Evolutionary conservation across 129 eudicot genomes (phyloP).

Genomic region (Flaveria linearis): DNA sequence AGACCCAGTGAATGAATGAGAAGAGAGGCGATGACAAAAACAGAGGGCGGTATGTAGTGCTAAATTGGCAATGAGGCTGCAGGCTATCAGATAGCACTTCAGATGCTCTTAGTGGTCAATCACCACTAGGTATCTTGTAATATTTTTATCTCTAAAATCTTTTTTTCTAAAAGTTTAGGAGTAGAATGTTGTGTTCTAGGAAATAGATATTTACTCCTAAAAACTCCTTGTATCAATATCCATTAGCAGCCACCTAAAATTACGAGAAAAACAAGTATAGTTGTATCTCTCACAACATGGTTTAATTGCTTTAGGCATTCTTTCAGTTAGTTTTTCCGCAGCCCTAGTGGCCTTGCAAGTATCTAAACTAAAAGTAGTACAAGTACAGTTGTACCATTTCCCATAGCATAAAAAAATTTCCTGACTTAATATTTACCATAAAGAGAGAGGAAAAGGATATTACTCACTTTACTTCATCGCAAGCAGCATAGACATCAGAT

Average conservation of each 20-base stretch:
- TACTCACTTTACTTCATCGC: conserved; percentile 72
- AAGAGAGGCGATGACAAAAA: background rate
- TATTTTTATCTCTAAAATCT: background rate
- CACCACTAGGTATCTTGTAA: background rate
- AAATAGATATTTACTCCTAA: background rate
- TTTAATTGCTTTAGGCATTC: conserved; percentile 1
- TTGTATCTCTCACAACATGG: conserved; percentile 2
- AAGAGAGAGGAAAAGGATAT: conserved; percentile 21
- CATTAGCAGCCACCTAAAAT: background rate
- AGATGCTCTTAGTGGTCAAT: background rate
- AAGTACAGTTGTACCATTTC: background rate
- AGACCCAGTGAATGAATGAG: background rate
- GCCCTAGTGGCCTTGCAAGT: background rate
- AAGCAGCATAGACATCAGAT: conserved; percentile 79
- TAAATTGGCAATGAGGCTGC: background rate
- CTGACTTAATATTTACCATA: background rate
- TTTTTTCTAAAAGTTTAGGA: background rate
- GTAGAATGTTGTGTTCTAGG: background rate
- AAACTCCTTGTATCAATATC: background rate
- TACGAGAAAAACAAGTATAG: background rate
- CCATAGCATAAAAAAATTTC: conserved; percentile 6
- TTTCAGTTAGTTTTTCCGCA: background rate
- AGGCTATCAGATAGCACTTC: background rate
- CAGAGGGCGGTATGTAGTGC: background rate
- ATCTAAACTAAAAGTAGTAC: background rate